Conservation (phyloP, 352 stramenopile genomes). For the Pythium scleroteichum region DNA sequence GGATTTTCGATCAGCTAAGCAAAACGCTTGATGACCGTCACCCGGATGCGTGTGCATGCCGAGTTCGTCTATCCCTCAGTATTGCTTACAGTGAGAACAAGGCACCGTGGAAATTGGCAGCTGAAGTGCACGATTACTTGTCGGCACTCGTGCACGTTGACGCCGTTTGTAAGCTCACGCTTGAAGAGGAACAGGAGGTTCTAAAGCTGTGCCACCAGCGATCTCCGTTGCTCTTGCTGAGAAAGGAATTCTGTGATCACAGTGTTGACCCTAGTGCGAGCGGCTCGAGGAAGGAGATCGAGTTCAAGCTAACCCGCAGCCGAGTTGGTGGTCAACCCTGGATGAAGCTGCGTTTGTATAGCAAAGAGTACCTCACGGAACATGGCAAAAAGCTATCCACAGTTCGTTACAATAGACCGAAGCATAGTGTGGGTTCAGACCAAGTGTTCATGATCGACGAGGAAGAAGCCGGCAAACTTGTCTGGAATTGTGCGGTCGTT, state of each 20-base stretch:
- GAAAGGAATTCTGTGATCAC: constrained; percentile 73
- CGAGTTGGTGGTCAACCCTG: constrained; percentile 82
- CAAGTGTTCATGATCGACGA: constrained; percentile 76
- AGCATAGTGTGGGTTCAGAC: constrained; percentile 48
- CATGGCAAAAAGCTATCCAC: constrained; percentile 82
- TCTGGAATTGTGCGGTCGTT: constrained; percentile 83
- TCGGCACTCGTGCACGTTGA: constrained; percentile 90
- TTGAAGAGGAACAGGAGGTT: constrained; percentile 94
- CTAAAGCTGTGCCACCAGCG: constrained; percentile 72
- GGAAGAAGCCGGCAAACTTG: constrained; percentile 73
- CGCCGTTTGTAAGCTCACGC: constrained; percentile 91
- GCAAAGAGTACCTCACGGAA: constrained; percentile 69
- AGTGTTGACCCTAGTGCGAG: constrained; percentile 19
- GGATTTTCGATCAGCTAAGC: constrained; percentile 96
- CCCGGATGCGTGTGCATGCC: constrained; percentile 95
- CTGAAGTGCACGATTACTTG: constrained; percentile 88
- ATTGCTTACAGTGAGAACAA: constrained; percentile 92
- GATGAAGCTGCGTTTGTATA: constrained; percentile 82
- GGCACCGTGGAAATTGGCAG: constrained; percentile 83
- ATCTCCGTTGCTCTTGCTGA: constrained; percentile 61
- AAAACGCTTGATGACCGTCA: constrained; percentile 95
- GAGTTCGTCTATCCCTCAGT: constrained; percentile 86
- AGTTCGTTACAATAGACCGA: constrained; percentile 82
- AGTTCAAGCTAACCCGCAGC: constrained; percentile 69
- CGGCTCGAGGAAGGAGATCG: constrained; percentile 26